Conservation (phyloP, 805 yeast species). For the Komagataella phaffii region DNA sequence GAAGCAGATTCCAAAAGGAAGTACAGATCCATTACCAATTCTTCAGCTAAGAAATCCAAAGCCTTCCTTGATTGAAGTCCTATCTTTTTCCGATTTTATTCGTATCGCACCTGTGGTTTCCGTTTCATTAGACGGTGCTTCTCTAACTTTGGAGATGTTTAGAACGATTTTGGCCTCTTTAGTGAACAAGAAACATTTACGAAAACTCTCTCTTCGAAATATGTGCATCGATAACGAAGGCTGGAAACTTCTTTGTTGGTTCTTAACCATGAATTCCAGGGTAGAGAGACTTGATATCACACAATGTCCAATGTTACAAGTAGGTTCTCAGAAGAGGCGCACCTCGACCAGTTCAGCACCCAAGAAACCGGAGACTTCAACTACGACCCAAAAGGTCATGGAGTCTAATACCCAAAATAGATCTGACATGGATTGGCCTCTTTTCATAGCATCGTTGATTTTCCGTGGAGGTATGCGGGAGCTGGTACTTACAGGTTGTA, state of each 20-base stretch:
- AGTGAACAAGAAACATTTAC: conserved; percentile 48
- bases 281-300: conserved; percentile 56
- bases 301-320: conserved; percentile 40
- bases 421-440: conserved; percentile 72
- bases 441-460: conserved; percentile 55
- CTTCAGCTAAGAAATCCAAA: conserved; percentile 73
- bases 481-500: conserved; percentile 64
- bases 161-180: conserved; percentile 60
- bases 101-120: conserved; percentile 74
- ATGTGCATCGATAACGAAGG: conserved; percentile 60
- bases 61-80: conserved; percentile 80
- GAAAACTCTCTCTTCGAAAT: conserved; percentile 66
- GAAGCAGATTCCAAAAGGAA: conserved; percentile 68
- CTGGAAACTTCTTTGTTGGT: conserved; percentile 73
- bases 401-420: conserved; percentile 37
- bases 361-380: conserved; percentile 5
- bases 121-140: conserved; percentile 68
- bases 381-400: conserved; percentile 22
- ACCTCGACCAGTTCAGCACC: conserved; percentile 10
- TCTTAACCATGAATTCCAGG: conserved; percentile 47
- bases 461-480: conserved; percentile 72
- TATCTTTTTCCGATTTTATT: conserved; percentile 80
- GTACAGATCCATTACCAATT: conserved; percentile 59
- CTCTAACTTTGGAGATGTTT: conserved; percentile 64
- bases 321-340: conserved; percentile 26